Percentiles rank a stretch among this genome's conserved stretches.
Evolutionary conservation across 306 rosid genomes (phyloP).

Genomic region (Lathyrus tuberosus): DNA sequence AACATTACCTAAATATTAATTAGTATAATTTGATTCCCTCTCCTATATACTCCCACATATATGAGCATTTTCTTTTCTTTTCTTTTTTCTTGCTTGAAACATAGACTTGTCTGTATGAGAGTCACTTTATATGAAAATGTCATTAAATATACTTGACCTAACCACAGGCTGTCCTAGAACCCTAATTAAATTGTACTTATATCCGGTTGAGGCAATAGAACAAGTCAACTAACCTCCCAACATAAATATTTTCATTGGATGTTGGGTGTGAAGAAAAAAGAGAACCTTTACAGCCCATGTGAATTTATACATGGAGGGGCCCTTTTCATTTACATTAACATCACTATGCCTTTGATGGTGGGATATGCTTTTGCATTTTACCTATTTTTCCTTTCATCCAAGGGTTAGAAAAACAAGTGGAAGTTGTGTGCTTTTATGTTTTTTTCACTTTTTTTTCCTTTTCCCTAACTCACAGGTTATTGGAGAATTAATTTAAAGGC

Average conservation of each 20-base stretch:
- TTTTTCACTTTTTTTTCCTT: constrained; percentile 32
- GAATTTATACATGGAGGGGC: constrained; percentile 49
- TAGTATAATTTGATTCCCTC: too few relatives aligned
- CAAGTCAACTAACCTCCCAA: constrained; percentile 59
- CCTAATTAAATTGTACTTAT: constrained; percentile 53
- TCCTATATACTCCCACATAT: too few relatives aligned
- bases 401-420: constrained; percentile 39
- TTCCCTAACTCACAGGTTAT: constrained; percentile 33
- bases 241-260: constrained; percentile 42
- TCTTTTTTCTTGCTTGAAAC: constrained; percentile 34
- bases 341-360: constrained; percentile 47
- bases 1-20: too few relatives aligned
- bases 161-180: constrained; percentile 61
- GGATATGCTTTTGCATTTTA: constrained; percentile 42
- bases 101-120: constrained; percentile 42
- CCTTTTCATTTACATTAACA: constrained; percentile 47
- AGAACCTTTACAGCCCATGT: constrained; percentile 63
- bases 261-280: constrained; percentile 50
- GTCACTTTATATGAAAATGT: constrained; percentile 45
- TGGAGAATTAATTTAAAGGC: constrained; percentile 30
- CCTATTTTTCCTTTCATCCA: constrained; percentile 35
- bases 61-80: too few relatives aligned
- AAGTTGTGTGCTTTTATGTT: constrained; percentile 35
- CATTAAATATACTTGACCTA: constrained; percentile 60
- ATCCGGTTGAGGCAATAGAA: constrained; percentile 46